phyloP scores from a whole-genome alignment of 208 protist species.

The Crithidia sp. region DNA sequence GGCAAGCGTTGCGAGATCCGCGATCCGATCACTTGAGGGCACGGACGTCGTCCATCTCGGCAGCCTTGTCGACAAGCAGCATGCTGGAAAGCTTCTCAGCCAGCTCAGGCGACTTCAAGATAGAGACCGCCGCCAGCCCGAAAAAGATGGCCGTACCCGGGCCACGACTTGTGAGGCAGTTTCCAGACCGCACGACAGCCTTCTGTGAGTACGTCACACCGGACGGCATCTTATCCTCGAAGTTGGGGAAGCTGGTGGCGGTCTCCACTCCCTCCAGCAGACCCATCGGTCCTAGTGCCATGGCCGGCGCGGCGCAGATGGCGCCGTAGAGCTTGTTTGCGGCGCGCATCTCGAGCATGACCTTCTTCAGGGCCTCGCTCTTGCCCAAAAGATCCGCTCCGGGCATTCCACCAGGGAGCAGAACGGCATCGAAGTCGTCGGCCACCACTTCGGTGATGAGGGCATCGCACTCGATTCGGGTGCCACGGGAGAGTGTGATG shows the following conservation, averaged over 20 bases:
- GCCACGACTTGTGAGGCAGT: conserved; percentile 86
- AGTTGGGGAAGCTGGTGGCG: conserved; percentile 79
- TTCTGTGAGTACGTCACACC: conserved; percentile 52
- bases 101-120: conserved; percentile 65
- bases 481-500: conserved; percentile 69
- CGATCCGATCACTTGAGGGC: conserved; percentile 9
- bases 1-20: not conserved
- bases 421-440: conserved; percentile 70
- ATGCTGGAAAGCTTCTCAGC: conserved; percentile 70
- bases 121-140: conserved; percentile 71
- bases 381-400: conserved; percentile 75
- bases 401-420: conserved; percentile 82
- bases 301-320: conserved; percentile 83
- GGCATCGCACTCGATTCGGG: conserved; percentile 60
- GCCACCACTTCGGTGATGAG: conserved; percentile 69
- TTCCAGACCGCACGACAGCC: conserved; percentile 76
- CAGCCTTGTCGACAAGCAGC: conserved; percentile 63
- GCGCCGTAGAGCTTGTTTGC: conserved; percentile 81
- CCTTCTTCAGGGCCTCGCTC: conserved; percentile 63
- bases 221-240: conserved; percentile 78
- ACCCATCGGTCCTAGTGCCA: conserved; percentile 70
- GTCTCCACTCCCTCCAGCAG: conserved; percentile 76
- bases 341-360: conserved; percentile 61
- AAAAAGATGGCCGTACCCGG: conserved; percentile 89
- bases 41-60: conserved; percentile 36